Evolutionary conservation across 116 monocot species (phyloP), one percentile per base, ranked within the genome.

Genomic region (Zostera marina): DNA sequence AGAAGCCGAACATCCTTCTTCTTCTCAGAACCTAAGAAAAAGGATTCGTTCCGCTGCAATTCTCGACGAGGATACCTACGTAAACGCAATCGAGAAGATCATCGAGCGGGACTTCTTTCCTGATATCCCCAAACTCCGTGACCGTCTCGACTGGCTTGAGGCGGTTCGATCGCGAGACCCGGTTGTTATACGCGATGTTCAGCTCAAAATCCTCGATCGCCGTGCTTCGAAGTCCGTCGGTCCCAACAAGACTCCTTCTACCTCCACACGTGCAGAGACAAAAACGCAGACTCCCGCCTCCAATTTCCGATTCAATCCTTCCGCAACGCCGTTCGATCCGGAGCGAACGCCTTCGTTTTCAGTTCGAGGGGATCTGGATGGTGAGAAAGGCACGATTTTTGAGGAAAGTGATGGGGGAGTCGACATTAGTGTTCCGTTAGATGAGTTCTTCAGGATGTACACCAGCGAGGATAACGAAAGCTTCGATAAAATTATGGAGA

Each of bases 51-150:
- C 76, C 42, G 20, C 62, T 10, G 26, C 65, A 14, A 78, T 96
- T 53, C 94, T 96, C 61, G 94, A 96, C 62, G 89, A 96, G 71
- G 94, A 96, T 63, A 65, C 80, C 43, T 88, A 88, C 61, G 89
- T 94, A 14, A 81, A 81, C 15, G 70, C 89, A 43, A 82, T 96
- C 54, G 94, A 96, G 72, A 70, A 74, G 53, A 96, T 96, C 76
- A 74, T 96, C 73, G 94, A 96, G 82, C 94, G 94, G 14, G 94
- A 96, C 46, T 96, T 82, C 80, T 88, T 96, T 69, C 93, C 94
- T 26, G 94, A 96, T 73, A 72, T 85, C 43, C 89, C 94, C 40
- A 81, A 78, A 67, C 84, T 88, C 66, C 84, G 82, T 41, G 94
- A 96, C 67, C 84, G 94, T 63, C 79, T 88, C 56, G 94, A 96